A percentile compares a stretch with the other conserved stretches of the same genome.
These are phyloP conservation scores for Hippophae gyantsensis DNA, from an alignment of 306 rosid species.

Conservation along the genomic window DNA sequence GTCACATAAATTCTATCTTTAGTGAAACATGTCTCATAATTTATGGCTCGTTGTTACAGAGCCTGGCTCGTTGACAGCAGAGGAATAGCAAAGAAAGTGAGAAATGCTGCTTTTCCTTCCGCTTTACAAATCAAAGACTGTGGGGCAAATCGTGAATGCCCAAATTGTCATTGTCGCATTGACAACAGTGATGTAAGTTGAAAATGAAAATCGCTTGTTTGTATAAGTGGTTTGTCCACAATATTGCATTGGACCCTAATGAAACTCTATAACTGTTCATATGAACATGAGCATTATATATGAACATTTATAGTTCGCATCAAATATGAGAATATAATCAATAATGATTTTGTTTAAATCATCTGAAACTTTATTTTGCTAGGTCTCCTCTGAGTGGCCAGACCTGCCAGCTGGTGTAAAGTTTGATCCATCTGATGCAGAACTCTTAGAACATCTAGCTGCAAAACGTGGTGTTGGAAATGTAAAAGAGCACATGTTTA, in stretches of 20 bases:
- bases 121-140: constrained; percentile 56
- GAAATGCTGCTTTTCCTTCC: constrained; percentile 33
- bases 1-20: background rate
- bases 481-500: constrained; percentile 44
- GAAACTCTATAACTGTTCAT: background rate
- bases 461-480: constrained; percentile 63
- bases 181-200: constrained; percentile 75
- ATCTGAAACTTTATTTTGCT: constrained; percentile 13
- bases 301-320: too few species aligned
- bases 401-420: constrained; percentile 85
- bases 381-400: constrained; percentile 84
- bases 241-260: background rate
- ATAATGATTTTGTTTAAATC: background rate
- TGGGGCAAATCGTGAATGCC: constrained; percentile 77
- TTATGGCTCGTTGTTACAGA: constrained; percentile 32
- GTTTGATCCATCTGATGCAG: constrained; percentile 80
- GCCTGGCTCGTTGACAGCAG: constrained; percentile 64
- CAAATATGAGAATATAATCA: too few species aligned
- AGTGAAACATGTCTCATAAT: background rate
- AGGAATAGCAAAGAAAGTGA: constrained; percentile 78
- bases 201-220: background rate
- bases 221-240: background rate
- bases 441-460: constrained; percentile 63
- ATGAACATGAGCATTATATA: too few species aligned
- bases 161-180: constrained; percentile 52